Percentiles rank a stretch among this genome's conserved stretches.
These are phyloP conservation scores for Xerocomellus intermedius DNA, from an alignment of 768 basidiomycete genomes.

Conservation along the genomic window DNA sequence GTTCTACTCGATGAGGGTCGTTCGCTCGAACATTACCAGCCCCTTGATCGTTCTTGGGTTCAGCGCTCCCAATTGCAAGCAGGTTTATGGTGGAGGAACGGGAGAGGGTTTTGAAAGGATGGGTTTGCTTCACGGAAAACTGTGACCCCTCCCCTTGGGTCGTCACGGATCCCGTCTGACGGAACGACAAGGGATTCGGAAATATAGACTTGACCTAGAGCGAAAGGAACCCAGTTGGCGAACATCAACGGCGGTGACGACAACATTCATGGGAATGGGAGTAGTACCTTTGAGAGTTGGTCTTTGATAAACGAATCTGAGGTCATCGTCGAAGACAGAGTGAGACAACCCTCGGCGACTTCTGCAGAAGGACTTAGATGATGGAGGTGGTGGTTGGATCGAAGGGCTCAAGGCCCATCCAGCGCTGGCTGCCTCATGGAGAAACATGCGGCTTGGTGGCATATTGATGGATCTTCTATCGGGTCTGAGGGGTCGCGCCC, in stretches of 20 bases:
- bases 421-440: constrained; percentile 23
- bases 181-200: background rate
- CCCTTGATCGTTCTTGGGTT: background rate
- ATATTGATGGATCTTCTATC: constrained; percentile 1
- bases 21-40: constrained; percentile 9
- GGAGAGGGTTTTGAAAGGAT: background rate
- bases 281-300: constrained; percentile 10
- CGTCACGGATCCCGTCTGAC: background rate
- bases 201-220: constrained; percentile 5
- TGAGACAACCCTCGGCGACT: background rate
- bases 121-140: background rate
- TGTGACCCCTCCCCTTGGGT: background rate
- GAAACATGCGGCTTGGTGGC: constrained; percentile 15
- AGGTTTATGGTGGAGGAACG: constrained; percentile 2
- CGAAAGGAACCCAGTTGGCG: background rate
- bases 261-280: background rate
- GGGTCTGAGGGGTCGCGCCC: background rate
- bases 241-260: background rate
- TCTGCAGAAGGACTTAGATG: constrained; percentile 6
- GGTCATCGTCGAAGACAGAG: constrained; percentile 6
- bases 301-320: constrained; percentile 2
- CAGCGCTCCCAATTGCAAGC: background rate
- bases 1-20: background rate
- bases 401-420: constrained; percentile 3
- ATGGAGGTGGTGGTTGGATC: constrained; percentile 5